Base-by-base conservation (phyloP, 768 basidiomycete species). In the Leucocoprinus leucothites region DNA sequence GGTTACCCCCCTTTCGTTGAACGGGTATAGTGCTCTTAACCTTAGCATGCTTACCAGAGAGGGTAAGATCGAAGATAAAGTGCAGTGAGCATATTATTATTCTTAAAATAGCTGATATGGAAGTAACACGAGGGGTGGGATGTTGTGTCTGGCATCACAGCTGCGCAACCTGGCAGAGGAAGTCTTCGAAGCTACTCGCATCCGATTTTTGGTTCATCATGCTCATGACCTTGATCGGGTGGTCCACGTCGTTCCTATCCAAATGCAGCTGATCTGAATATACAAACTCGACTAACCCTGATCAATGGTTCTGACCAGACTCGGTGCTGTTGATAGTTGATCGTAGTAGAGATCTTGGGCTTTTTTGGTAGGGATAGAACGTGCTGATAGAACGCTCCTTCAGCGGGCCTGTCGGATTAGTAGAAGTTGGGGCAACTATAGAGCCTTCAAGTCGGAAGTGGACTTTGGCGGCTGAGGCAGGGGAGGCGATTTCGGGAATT, bases 131-230 rank as follows among this genome's bases (percentile, higher is more conserved):
- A 51, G 21, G 49, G 24, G 26, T 5, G 34, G 7, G 6, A n/a
- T 18, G 7, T 36, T 26, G n/a, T 1, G 38, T 13, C 9, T 25
- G 7, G 9, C 9, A 52, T 45, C 41, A 34, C 14, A 31, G 28
- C 51, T 52, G 51, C 21, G 51, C 42, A 35, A 21, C 43, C 51
- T 11, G 31, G 41, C 40, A 44, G 26, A 52, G 41, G 28, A 52
- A 43, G 26, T 5, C 9, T 25, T 44, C 18, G 28, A 28, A 42
- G 50, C 45, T 31, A 31, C 25, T 26, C 16, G 40, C 40, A 7
- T 19, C 13, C 14, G 35, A 35, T 35, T 16, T 14, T n/a, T n/a
- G 16, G 14, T 19, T 41, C 31, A 11, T 31, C 31, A 31, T 31
- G 31, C 11, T 31, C 31, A 31, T n/a, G n/a, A n/a, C n/a, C n/a